Conservation (phyloP, 345 rosid species). For the Ceriops tagal region DNA sequence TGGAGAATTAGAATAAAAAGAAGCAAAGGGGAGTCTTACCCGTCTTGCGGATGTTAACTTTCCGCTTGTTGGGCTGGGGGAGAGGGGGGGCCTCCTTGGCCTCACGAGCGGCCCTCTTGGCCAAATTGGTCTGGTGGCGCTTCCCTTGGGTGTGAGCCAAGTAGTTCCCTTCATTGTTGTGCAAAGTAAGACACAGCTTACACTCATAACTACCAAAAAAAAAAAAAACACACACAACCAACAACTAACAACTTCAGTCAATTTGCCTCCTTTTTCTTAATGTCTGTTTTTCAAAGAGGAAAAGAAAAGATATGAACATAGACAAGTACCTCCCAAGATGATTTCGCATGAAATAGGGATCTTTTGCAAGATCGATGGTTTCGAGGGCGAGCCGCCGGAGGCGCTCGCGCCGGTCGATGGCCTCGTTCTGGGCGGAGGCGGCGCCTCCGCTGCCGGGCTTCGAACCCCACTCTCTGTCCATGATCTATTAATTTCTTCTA, state of each 20-base stretch:
- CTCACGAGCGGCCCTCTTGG: constrained; percentile 96
- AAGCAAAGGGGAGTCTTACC: constrained; percentile 28
- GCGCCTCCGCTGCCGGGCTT: constrained; percentile 99
- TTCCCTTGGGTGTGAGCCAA: constrained; percentile 97
- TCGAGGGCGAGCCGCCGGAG: constrained; percentile 96
- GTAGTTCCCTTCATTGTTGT: constrained; percentile 99
- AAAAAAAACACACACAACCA: neutral
- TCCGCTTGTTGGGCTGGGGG: constrained; percentile 93
- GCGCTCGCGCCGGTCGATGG: constrained; percentile 95
- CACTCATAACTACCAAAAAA: constrained; percentile 75
- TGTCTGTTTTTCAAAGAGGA: neutral
- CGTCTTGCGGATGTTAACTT: constrained; percentile 72
- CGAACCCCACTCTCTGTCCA: constrained; percentile 99
- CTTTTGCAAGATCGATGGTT: constrained; percentile 96
- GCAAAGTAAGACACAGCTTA: constrained; percentile 91
- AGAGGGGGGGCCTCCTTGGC: constrained; percentile 86
- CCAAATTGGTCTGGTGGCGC: constrained; percentile 95
- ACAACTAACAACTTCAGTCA: neutral
- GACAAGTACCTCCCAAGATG: constrained; percentile 78
- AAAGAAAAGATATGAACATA: too few species aligned
- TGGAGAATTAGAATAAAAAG: too few species aligned
- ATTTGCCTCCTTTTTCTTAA: neutral
- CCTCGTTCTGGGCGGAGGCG: constrained; percentile 93
- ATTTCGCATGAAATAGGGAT: constrained; percentile 98
- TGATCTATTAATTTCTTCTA: constrained; percentile 9